Conservation (phyloP, 306 rosid species). For the Adenanthera pavonina region DNA sequence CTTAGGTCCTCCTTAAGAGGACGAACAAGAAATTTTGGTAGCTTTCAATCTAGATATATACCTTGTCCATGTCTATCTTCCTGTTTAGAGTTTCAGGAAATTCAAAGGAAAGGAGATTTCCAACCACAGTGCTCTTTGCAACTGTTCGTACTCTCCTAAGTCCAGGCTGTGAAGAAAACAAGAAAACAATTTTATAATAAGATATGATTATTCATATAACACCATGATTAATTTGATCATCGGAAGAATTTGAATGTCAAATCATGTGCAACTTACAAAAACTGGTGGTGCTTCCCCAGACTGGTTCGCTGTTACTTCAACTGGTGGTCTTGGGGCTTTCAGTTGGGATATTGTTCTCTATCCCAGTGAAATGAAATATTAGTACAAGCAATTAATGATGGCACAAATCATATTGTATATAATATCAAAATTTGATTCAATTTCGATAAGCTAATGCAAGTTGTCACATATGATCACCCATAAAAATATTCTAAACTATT, state of each 20-base stretch:
- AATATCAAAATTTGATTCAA: not conserved
- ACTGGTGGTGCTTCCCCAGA: not conserved
- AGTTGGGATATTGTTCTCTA: not conserved
- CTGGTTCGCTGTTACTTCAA: not conserved
- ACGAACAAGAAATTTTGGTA: too few species aligned
- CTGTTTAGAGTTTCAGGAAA: not conserved
- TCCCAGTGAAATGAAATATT: not conserved
- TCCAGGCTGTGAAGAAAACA: not conserved
- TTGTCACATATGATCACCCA: not conserved
- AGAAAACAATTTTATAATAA: not conserved
- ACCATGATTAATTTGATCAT: not conserved
- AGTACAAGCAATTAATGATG: not conserved
- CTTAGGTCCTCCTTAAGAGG: too few species aligned
- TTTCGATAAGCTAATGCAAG: too few species aligned
- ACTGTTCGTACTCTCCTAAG: too few species aligned
- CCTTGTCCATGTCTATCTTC: conserved; percentile 28
- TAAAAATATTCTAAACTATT: too few species aligned
- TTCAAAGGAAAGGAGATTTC: not conserved
- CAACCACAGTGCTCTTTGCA: not conserved
- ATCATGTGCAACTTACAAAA: not conserved
- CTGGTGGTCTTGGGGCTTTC: not conserved
- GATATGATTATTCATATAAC: not conserved
- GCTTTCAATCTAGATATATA: not conserved
- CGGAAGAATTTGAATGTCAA: not conserved
- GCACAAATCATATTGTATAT: too few species aligned